Evolutionary conservation across 139 green algal species (phyloP).

Genomic region (Pleodorina starrii): DNA sequence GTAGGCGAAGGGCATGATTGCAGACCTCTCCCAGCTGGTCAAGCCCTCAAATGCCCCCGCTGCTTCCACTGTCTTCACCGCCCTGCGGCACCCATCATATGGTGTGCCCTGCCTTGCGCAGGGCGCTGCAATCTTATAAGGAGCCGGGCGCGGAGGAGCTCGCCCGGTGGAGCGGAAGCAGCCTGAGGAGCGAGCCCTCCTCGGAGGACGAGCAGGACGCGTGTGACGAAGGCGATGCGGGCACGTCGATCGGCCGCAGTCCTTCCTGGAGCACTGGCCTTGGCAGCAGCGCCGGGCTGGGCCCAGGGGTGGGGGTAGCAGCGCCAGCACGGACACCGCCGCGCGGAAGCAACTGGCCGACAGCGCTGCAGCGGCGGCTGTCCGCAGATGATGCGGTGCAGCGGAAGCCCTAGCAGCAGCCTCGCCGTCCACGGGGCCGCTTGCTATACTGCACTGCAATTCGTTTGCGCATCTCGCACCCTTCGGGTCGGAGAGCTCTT

Average conservation of each 20-base stretch:
- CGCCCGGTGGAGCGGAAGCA: background rate
- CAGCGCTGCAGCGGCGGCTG: background rate
- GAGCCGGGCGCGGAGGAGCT: background rate
- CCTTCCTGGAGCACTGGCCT: background rate
- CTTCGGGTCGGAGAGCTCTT: too few relatives aligned
- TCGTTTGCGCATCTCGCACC: too few relatives aligned
- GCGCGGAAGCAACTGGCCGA: too few relatives aligned
- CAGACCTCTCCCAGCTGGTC: background rate
- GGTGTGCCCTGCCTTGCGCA: background rate
- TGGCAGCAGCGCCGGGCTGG: background rate
- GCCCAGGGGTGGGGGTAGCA: background rate
- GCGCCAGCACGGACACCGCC: too few relatives aligned
- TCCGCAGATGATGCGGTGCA: background rate
- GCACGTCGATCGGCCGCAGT: background rate
- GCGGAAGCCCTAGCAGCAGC: too few relatives aligned
- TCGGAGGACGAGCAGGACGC: slow-evolving; percentile 38
- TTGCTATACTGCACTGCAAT: too few relatives aligned
- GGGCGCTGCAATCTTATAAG: slow-evolving; percentile 22
- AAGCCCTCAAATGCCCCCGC: background rate
- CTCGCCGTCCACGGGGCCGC: too few relatives aligned
- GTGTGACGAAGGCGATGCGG: background rate
- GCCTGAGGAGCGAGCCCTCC: slow-evolving; percentile 2
- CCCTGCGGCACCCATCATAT: background rate
- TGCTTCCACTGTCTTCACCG: background rate
- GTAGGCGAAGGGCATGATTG: background rate